Evolutionary conservation across 805 yeast species (phyloP).

Genomic region (Ascoidea tarda): DNA sequence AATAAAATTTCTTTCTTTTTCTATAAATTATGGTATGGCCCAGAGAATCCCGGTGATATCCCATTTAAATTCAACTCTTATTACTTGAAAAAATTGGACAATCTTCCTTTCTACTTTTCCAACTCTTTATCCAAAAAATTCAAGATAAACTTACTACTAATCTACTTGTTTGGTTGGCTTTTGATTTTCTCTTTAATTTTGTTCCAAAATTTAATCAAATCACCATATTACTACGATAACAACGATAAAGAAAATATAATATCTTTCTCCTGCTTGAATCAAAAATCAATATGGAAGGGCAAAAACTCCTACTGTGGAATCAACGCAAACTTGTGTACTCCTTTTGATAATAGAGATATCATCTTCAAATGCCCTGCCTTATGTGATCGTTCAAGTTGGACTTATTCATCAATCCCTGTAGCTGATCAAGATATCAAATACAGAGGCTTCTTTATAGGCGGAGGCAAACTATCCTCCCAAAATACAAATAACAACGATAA

Average conservation of each 20-base stretch:
- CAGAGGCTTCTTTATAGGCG: constrained; percentile 64
- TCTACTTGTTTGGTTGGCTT: constrained; percentile 4
- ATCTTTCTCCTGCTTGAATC: constrained; percentile 34
- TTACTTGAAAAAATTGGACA: constrained; percentile 12
- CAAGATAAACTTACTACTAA: neutral
- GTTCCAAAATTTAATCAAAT: too few species aligned
- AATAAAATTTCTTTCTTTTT: neutral
- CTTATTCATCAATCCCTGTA: constrained; percentile 60
- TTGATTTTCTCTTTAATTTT: neutral
- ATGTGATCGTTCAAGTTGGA: constrained; percentile 67
- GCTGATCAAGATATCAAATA: constrained; percentile 60
- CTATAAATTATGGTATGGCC: constrained; percentile 1
- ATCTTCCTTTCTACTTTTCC: constrained; percentile 42
- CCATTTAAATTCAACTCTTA: constrained; percentile 1
- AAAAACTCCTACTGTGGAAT: constrained; percentile 67
- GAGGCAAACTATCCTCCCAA: constrained; percentile 28
- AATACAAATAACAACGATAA: constrained; percentile 7
- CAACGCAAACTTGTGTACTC: constrained; percentile 45
- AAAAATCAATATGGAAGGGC: constrained; percentile 52
- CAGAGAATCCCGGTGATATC: constrained; percentile 1
- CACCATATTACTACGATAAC: neutral
- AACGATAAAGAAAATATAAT: constrained; percentile 8
- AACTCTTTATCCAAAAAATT: constrained; percentile 20
- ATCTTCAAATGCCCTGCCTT: constrained; percentile 75
- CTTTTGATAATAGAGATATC: constrained; percentile 29